A percentile compares a stretch with the other conserved stretches of the same genome.
Conservation (phyloP, 1,284 basidiomycete genomes). For the Ustilago shanxiensis region DNA sequence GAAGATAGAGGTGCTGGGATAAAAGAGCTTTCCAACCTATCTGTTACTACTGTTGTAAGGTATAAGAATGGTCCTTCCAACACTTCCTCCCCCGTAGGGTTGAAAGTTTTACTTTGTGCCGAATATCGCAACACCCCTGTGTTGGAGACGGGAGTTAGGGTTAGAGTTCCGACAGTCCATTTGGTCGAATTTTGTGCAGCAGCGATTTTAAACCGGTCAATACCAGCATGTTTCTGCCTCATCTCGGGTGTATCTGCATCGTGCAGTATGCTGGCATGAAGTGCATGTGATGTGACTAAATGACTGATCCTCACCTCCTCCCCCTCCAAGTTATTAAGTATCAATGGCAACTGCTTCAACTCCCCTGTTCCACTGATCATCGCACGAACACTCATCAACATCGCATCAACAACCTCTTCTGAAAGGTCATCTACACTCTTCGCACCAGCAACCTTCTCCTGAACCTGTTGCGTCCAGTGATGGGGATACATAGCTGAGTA, state of each 20-base stretch:
- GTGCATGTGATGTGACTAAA: conserved; percentile 74
- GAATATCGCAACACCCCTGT: conserved; percentile 75
- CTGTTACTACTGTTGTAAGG: conserved; percentile 82
- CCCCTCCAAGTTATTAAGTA: conserved; percentile 16
- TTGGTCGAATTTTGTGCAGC: conserved; percentile 80
- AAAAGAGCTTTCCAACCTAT: conserved; percentile 85
- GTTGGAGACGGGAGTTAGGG: conserved; percentile 72
- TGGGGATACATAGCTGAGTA: conserved; percentile 75
- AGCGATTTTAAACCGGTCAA: conserved; percentile 88
- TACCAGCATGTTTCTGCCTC: conserved; percentile 77
- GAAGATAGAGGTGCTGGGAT: conserved; percentile 77
- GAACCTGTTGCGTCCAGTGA: conserved; percentile 31
- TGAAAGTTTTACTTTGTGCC: conserved; percentile 73
- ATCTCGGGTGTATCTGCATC: conserved; percentile 74
- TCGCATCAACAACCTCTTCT: not conserved
- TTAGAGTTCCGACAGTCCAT: conserved; percentile 79
- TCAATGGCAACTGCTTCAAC: conserved; percentile 14
- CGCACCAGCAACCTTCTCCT: conserved; percentile 13
- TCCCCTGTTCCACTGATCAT: too few species aligned
- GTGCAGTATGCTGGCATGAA: conserved; percentile 88
- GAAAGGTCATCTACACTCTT: not conserved
- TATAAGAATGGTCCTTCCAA: conserved; percentile 84
- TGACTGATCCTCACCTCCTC: conserved; percentile 66
- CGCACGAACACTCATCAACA: conserved; percentile 23
- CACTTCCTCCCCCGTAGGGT: not conserved